Evolutionary conservation across 352 stramenopile genomes (phyloP).

Genomic region (Phytophthora pini): DNA sequence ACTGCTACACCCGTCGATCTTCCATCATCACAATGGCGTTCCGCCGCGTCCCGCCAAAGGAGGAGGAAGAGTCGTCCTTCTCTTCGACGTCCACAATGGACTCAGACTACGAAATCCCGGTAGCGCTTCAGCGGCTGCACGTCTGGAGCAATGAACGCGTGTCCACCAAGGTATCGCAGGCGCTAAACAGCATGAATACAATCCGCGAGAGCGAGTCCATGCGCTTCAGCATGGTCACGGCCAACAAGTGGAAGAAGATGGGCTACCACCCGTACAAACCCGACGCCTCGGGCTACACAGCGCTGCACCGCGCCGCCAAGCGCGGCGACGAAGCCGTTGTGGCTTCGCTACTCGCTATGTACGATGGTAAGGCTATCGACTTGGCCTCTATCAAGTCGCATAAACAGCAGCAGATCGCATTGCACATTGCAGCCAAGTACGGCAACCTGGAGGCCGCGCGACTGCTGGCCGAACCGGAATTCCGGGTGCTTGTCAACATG

Average conservation of each 20-base stretch:
- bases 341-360: slow-evolving; percentile 79
- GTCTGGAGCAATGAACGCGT: slow-evolving; percentile 72
- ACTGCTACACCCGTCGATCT: slow-evolving; percentile 7
- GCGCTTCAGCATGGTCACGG: slow-evolving; percentile 79
- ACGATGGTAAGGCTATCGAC: slow-evolving; percentile 75
- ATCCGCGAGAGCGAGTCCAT: slow-evolving; percentile 83
- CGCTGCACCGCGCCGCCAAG: slow-evolving; percentile 79
- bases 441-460: slow-evolving; percentile 66
- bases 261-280: slow-evolving; percentile 87
- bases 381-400: slow-evolving; percentile 66
- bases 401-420: slow-evolving; percentile 80
- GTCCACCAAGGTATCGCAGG: slow-evolving; percentile 66
- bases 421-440: slow-evolving; percentile 87
- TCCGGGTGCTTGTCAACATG: slow-evolving; percentile 64
- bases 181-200: slow-evolving; percentile 65
- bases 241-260: slow-evolving; percentile 86
- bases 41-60: slow-evolving; percentile 18
- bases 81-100: slow-evolving; percentile 86
- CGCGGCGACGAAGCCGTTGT: slow-evolving; percentile 72
- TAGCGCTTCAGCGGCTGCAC: slow-evolving; percentile 68
- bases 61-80: slow-evolving; percentile 75
- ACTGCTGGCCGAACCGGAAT: slow-evolving; percentile 61
- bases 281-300: slow-evolving; percentile 81
- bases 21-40: slow-evolving; percentile 26
- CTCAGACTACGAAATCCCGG: slow-evolving; percentile 85